Conservation (phyloP, 148 eudicot species). For the Beta vulgaris region DNA sequence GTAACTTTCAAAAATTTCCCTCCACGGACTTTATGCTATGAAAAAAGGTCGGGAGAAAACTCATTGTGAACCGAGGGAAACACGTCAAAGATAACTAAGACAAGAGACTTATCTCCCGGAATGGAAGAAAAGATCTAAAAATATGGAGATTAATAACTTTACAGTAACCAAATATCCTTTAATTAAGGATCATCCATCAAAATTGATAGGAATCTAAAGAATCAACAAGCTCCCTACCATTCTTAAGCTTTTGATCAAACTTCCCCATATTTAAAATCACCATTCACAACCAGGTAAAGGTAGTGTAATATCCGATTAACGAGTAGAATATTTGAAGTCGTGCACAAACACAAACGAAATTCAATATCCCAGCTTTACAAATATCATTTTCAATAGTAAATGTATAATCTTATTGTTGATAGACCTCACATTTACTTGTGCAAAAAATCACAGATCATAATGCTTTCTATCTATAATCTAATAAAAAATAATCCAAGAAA, state of each 20-base stretch:
- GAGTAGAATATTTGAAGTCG: background rate
- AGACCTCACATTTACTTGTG: background rate
- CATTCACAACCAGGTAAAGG: background rate
- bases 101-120: slow-evolving; percentile 3
- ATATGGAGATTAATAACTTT: too few relatives aligned
- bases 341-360: background rate
- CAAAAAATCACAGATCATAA: background rate
- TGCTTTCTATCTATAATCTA: background rate
- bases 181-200: slow-evolving; percentile 14
- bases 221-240: slow-evolving; percentile 6
- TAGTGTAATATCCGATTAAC: background rate
- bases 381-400: background rate
- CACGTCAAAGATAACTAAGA: background rate
- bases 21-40: background rate
- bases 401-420: background rate
- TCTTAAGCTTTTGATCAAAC: background rate
- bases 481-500: background rate
- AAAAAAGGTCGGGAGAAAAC: background rate
- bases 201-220: background rate
- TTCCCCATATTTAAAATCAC: background rate
- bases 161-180: background rate
- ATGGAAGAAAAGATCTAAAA: slow-evolving; percentile 10
- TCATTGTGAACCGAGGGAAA: slow-evolving; percentile 11
- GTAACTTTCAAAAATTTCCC: slow-evolving; percentile 29
- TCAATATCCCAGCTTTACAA: background rate